These are phyloP conservation scores for Verticillium isaacii DNA, from an alignment of 2,329 filamentous ascomycete species.

Conservation along the genomic window DNA sequence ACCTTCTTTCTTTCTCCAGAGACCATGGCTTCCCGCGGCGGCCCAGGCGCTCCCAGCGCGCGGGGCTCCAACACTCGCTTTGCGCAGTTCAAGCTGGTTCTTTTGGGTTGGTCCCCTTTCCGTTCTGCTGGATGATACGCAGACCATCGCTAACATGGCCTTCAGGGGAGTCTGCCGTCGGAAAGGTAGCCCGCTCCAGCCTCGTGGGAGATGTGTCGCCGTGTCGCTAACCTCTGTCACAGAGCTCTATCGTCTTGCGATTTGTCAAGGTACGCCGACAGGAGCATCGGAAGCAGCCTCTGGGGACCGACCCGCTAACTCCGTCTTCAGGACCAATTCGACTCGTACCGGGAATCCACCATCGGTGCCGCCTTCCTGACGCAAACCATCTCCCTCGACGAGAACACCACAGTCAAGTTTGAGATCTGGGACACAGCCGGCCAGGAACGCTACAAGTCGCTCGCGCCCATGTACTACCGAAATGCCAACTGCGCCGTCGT, in stretches of 20 bases:
- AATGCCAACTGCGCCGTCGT: slow-evolving; percentile 99
- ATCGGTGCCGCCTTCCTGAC: slow-evolving; percentile 98
- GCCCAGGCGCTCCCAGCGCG: slow-evolving; percentile 43
- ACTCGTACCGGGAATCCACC: slow-evolving; percentile 92
- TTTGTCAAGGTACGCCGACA: slow-evolving; percentile 82
- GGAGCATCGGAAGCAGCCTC: not conserved
- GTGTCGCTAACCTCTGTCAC: slow-evolving; percentile 1
- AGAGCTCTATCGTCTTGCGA: slow-evolving; percentile 96
- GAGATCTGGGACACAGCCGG: slow-evolving; percentile 99
- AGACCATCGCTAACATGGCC: slow-evolving; percentile 29
- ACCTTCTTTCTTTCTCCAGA: slow-evolving; percentile 18
- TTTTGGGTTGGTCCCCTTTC: slow-evolving; percentile 67
- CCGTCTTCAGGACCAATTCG: slow-evolving; percentile 85
- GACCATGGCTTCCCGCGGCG: slow-evolving; percentile 81
- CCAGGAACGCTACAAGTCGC: slow-evolving; percentile 97
- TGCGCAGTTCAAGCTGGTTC: slow-evolving; percentile 97
- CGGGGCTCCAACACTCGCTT: slow-evolving; percentile 75
- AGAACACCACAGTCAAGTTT: slow-evolving; percentile 98
- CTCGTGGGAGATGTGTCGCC: not conserved
- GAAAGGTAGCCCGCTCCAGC: slow-evolving; percentile 66
- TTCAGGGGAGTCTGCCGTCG: slow-evolving; percentile 93
- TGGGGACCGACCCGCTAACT: not conserved
- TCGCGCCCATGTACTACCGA: slow-evolving; percentile 99
- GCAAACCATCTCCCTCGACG: slow-evolving; percentile 96
- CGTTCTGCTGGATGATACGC: not conserved